Evolutionary conservation across 208 protist species (phyloP), one percentile per base, ranked within the genome.

Genomic region (Lotmaria passim): DNA sequence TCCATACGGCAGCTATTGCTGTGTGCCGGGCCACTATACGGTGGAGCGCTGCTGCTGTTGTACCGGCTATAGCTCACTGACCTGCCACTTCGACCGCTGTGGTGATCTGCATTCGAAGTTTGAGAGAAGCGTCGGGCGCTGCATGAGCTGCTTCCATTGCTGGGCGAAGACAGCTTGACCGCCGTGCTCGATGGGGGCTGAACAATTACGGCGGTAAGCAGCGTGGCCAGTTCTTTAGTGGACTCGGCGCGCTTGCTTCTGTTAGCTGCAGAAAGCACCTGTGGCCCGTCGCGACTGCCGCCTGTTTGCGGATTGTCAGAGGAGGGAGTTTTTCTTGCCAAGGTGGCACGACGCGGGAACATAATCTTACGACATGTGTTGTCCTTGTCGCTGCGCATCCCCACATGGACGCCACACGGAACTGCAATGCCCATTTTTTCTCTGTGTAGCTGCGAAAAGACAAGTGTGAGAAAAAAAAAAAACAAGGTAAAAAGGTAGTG

Each of bases 341-440:
- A n/a, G n/a, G n/a, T n/a, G n/a, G n/a, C n/a, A n/a, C n/a, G n/a
- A n/a, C 52, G 28, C 15, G 52, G 39, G 10, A 28, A n/a, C 19
- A 15, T 26, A 26, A 2, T 24, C 24, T 39, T 38, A 31, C 31
- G 52, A 8, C 7, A 38, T 0, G n/a, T n/a, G n/a, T 0, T 59
- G 31, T 38, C 3, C 11, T 1, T 19, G 15, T 30, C 48, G 4
- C 19, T 7, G 10, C 24, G 15, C 19, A 3, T 7, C 26, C 51
- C 46, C 12, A 43, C 51, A 17, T 43, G 14, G 11, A 30, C 4
- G 7, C 48, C 34, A 24, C 67, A 73, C 0, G 31, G 0, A 1
- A 65, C 56, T 2, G 57, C 12, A 21, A 65, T 73, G 30, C 60
- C 69, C 69, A 68, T 75, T 19, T 12, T 47, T 38, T 3, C 24